phyloP scores from a whole-genome alignment of 2,329 filamentous ascomycete species.

The Cordyceps javanica region DNA sequence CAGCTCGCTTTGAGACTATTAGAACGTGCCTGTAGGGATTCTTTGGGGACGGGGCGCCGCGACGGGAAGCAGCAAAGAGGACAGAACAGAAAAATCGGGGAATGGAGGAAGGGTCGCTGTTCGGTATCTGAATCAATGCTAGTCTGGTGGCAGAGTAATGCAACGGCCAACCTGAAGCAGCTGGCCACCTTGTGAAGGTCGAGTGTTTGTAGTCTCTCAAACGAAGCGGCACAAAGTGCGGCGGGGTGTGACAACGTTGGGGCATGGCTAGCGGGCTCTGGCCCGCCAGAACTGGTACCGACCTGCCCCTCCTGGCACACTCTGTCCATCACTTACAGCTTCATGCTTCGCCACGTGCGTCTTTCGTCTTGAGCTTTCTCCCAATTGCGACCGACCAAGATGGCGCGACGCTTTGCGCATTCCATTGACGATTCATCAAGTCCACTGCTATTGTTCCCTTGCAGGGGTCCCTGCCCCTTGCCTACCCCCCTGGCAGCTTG shows the following conservation, averaged over 20 bases:
- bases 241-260: background rate
- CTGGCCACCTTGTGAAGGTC: background rate
- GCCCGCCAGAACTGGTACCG: constrained; percentile 4
- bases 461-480: background rate
- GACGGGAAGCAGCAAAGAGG: background rate
- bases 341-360: constrained; percentile 2
- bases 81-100: background rate
- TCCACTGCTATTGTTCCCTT: background rate
- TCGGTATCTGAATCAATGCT: constrained; percentile 11
- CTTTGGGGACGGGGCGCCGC: background rate
- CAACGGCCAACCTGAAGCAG: background rate
- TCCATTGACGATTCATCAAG: background rate
- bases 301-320: background rate
- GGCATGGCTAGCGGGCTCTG: background rate
- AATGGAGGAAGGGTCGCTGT: background rate
- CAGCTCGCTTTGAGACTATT: background rate
- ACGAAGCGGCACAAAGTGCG: background rate
- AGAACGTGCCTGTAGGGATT: background rate
- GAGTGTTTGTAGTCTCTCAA: background rate
- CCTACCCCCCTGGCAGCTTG: constrained; percentile 3
- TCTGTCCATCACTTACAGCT: constrained; percentile 3
- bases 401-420: background rate
- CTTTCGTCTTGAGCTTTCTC: background rate
- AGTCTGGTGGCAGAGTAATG: background rate
- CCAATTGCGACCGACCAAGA: background rate